Percentiles rank a stretch among this genome's conserved stretches.
Evolutionary conservation across 331 rosid species (phyloP).

Genomic region (Malus hybrid): DNA sequence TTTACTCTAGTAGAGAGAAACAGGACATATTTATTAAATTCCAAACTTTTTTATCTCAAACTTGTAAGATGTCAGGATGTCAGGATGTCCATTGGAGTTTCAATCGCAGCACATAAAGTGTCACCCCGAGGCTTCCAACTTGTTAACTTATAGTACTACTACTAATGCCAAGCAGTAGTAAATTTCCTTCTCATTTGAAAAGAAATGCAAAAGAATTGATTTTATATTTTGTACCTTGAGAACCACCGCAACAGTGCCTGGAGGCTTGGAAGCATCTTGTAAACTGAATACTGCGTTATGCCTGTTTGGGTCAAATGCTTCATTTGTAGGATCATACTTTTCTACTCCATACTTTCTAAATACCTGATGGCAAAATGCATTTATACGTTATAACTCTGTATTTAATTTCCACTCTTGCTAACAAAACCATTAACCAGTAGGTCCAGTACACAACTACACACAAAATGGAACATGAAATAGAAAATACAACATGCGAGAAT

Average conservation of each 20-base stretch:
- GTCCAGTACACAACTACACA: neutral
- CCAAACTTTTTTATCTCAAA: neutral
- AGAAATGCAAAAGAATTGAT: neutral
- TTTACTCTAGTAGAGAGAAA: neutral
- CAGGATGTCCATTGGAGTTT: neutral
- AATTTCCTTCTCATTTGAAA: neutral
- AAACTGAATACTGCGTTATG: constrained; percentile 81
- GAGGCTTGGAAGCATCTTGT: constrained; percentile 76
- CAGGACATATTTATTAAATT: neutral
- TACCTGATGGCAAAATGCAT: constrained; percentile 46
- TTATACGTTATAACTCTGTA: constrained; percentile 7
- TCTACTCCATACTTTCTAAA: constrained; percentile 75
- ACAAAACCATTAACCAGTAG: neutral
- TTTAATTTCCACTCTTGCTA: neutral
- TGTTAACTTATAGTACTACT: neutral
- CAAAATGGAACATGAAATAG: neutral
- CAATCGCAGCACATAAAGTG: neutral
- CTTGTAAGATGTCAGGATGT: neutral
- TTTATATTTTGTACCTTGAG: constrained; percentile 55
- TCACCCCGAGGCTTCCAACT: neutral
- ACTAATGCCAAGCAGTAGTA: neutral
- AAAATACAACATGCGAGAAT: neutral
- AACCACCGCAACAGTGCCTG: constrained; percentile 74
- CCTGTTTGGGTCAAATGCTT: constrained; percentile 87
- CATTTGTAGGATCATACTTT: constrained; percentile 80